Evolutionary conservation across 441 rosid genomes (phyloP), one percentile per base, ranked within the genome.

Genomic region (Erodium texanum): DNA sequence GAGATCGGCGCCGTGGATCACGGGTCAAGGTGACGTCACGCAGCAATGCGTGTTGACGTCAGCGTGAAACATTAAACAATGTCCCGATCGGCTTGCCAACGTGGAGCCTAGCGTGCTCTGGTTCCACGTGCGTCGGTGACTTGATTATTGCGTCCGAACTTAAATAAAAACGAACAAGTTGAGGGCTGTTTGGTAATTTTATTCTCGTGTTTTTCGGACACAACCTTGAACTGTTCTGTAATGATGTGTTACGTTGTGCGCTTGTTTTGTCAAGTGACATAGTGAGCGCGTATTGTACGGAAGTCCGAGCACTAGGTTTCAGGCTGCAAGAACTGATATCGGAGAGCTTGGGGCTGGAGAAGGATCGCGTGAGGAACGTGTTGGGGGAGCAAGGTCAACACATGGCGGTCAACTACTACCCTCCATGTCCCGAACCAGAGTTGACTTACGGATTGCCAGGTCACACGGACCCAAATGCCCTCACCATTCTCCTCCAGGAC

Each of bases 361-460:
- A 82, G 63, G 82, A 77, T 68, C 22, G 71, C 73, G 36, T 82
- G 48, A 84, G 73, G 73, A 70, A 82, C 3, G 78, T 79, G 22
- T 70, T 85, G 23, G 89, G 89, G 12, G 89, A 84, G 34, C 92
- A 87, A 76, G 92, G 87, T 8, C 92, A 87, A 70, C 89, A 85
- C 75, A 87, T 87, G 92, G 89, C 92, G 52, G 76, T 87, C 7
- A 87, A 87, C 68, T 87, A 77, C 67, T 87, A 87, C 74, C 89
- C 92, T 0, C 85, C 84, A 2, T 87, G 92, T 76, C 92, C 92
- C 5, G 76, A 85, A 63, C 92, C 92, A 16, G 89, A 87, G 66
- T 85, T 85, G 9, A 87, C 92, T 56, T 85, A 82, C 66, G 92
- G 92, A 15, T 77, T 87, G 62, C 92, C 92, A 1, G 83, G 80